Base-by-base conservation (phyloP, 352 stramenopile species). In the Phytophthora agathidicida region DNA sequence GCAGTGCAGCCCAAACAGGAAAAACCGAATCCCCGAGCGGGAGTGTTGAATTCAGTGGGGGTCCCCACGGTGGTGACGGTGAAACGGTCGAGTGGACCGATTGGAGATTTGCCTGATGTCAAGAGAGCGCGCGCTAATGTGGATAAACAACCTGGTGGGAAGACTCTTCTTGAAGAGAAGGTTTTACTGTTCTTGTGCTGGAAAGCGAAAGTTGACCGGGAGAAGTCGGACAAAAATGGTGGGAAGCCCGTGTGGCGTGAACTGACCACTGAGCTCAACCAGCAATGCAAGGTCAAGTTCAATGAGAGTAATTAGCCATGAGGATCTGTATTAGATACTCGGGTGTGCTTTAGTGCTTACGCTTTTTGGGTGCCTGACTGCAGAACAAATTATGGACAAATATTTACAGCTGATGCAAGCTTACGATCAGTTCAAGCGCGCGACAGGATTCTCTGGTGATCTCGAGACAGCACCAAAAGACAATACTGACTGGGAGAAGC, bases 341-440 rank as follows among this genome's bases (percentile, higher is more conserved):
- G n/a, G n/a, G n/a, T n/a, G n/a, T n/a, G n/a, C n/a, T n/a, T n/a
- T n/a, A n/a, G n/a, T 35, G 19, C 13, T 65, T 3, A 26, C 47
- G 19, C 5, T 44, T 17, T 2, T 50, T n/a, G n/a, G 26, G 10
- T 46, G 22, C 19, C 19, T 10, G 31, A n/a, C 23, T 62, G 8
- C 28, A 75, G 60, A 75, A 3, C 50, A 75, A 59, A 44, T 69
- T 26, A 71, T 71, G 54, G 55, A 36, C 30, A 71, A 68, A 31
- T 71, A 62, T 33, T 27, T 65, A 22, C 38, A 65, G 11, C 16
- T 75, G 7, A 65, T 75, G 55, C 50, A 57, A 22, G 30, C 49
- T 2, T 71, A 61, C 39, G 60, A 65, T 2, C 28, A 57, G 19
- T 75, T 68, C 51, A 75, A 71, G 41, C 30, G 20, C 2, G 35